Evolutionary conservation across 2,329 filamentous ascomycete genomes (phyloP).

Genomic region (Phoma herbarum): DNA sequence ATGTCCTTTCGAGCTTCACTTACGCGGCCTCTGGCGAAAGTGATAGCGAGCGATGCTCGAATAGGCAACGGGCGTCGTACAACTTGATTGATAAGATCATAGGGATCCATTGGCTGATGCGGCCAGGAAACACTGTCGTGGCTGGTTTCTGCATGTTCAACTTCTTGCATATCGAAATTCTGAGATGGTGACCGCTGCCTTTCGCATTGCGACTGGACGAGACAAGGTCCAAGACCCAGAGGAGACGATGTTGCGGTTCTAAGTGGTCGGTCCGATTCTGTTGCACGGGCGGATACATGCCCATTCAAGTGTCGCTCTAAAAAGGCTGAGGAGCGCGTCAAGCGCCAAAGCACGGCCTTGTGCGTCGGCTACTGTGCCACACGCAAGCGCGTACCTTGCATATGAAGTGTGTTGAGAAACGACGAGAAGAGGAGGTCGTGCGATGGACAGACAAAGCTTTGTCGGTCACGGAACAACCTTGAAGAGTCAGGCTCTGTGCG

Average conservation of each 20-base stretch:
- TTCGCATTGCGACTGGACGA: neutral
- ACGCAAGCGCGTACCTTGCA: slow-evolving; percentile 15
- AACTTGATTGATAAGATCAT: slow-evolving; percentile 19
- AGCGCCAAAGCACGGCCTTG: slow-evolving; percentile 9
- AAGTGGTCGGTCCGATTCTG: slow-evolving; percentile 13
- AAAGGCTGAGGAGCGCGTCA: slow-evolving; percentile 15
- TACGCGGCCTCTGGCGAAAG: slow-evolving; percentile 16
- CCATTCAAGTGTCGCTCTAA: slow-evolving; percentile 1
- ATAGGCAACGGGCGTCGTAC: slow-evolving; percentile 12
- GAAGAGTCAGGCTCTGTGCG: slow-evolving; percentile 5
- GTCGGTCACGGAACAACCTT: neutral
- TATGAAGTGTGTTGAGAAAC: neutral
- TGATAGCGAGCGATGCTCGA: slow-evolving; percentile 13
- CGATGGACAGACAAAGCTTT: neutral
- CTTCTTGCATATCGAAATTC: neutral
- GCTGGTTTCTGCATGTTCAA: neutral
- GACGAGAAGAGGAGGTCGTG: slow-evolving; percentile 1
- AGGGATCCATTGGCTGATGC: slow-evolving; percentile 8
- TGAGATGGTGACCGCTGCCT: neutral
- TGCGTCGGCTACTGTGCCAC: slow-evolving; percentile 3
- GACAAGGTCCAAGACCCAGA: neutral
- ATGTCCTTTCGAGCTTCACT: slow-evolving; percentile 20
- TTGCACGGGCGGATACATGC: slow-evolving; percentile 9
- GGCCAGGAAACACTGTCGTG: neutral
- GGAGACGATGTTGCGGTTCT: neutral